Percentiles rank a stretch among this genome's conserved stretches.
phyloP scores from a whole-genome alignment of 2,329 filamentous ascomycete species.

The Fusarium lyarnte region DNA sequence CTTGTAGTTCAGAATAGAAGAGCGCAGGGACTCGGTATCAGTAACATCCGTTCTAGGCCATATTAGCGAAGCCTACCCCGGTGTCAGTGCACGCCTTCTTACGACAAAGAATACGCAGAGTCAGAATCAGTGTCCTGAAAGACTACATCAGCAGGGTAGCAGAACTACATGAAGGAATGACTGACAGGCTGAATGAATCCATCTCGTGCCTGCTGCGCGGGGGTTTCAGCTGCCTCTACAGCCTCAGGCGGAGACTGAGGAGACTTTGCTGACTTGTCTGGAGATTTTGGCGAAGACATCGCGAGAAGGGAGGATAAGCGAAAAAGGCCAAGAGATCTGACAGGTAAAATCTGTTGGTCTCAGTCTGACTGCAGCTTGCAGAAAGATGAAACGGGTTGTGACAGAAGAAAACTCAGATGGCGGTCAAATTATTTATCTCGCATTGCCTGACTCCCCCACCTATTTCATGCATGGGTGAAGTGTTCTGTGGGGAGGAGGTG shows the following conservation, averaged over 20 bases:
- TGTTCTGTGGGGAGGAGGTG: background rate
- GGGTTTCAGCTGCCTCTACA: background rate
- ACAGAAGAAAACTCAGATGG: slow-evolving; percentile 12
- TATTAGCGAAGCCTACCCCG: background rate
- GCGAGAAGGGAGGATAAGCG: background rate
- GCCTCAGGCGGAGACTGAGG: background rate
- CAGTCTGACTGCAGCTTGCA: background rate
- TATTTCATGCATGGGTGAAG: background rate
- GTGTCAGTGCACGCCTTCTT: background rate
- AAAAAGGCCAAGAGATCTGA: background rate
- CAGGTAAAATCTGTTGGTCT: background rate
- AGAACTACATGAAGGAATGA: background rate
- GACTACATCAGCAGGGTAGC: background rate
- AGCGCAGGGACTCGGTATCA: slow-evolving; percentile 20
- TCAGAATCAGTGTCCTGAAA: slow-evolving; percentile 21
- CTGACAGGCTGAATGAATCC: slow-evolving; percentile 2
- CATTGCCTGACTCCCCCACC: slow-evolving; percentile 8
- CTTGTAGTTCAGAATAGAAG: slow-evolving; percentile 25
- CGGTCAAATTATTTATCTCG: slow-evolving; percentile 22
- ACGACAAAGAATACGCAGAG: slow-evolving; percentile 20
- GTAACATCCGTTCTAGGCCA: background rate
- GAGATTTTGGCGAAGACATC: background rate
- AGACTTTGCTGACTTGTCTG: background rate
- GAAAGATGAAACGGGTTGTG: background rate
- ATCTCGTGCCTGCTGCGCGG: background rate